A percentile compares a stretch with the other conserved stretches of the same genome.
phyloP scores from a whole-genome alignment of 2,329 filamentous ascomycete species.

The Nemania bipapillata region DNA sequence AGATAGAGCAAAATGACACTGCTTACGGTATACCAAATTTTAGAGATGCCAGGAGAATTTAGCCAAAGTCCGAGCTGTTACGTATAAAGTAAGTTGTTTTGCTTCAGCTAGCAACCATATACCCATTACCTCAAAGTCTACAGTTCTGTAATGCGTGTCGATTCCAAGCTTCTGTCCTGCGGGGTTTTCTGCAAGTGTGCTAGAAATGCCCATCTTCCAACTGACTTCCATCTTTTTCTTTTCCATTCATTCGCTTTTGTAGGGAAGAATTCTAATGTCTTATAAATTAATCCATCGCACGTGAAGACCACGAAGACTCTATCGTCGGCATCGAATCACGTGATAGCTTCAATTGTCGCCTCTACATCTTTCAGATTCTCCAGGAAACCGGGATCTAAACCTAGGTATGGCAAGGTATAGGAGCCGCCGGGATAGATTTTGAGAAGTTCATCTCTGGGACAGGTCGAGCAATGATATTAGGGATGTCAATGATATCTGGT shows the following conservation, averaged over 20 bases:
- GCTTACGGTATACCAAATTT: no score
- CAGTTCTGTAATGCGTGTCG: no score
- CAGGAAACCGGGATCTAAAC: background rate
- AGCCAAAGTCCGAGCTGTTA: no score
- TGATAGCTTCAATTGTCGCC: background rate
- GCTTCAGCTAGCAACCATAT: no score
- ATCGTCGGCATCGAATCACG: background rate
- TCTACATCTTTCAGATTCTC: background rate
- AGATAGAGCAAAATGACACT: no score
- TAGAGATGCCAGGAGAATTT: no score
- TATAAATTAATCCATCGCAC: background rate
- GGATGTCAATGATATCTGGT: background rate
- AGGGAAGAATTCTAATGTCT: background rate
- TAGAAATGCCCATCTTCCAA: background rate
- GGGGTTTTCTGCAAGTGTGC: background rate
- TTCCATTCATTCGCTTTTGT: background rate
- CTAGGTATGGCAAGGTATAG: background rate
- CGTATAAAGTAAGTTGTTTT: no score
- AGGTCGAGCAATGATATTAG: background rate
- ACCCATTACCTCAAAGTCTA: background rate
- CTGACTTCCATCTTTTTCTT: background rate
- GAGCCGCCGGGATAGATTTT: background rate
- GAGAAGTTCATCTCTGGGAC: background rate
- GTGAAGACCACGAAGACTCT: background rate
- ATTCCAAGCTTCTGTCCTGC: background rate